phyloP scores from a whole-genome alignment of 768 basidiomycete species.

The Lentinus brumalis region DNA sequence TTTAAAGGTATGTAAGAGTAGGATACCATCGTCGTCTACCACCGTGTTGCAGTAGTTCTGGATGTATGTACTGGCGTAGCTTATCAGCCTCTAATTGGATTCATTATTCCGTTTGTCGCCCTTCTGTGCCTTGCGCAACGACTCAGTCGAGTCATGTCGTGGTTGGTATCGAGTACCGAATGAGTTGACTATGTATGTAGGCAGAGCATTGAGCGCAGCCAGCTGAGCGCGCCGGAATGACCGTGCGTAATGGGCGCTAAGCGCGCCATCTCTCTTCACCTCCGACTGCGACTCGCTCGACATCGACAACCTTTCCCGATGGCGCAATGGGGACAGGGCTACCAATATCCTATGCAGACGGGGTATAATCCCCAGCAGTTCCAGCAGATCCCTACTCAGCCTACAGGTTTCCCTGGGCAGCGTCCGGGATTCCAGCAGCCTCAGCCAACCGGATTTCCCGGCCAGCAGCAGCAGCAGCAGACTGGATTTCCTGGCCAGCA shows the following conservation, averaged over 20 bases:
- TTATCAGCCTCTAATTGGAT: too few species aligned
- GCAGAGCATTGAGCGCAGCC: not conserved
- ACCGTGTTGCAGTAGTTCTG: too few species aligned
- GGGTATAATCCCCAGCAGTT: slow-evolving; percentile 58
- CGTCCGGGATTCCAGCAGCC: slow-evolving; percentile 48
- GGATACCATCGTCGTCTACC: too few species aligned
- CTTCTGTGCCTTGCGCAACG: too few species aligned
- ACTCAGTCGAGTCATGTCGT: too few species aligned
- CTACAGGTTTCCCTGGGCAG: slow-evolving; percentile 4
- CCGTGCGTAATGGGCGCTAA: slow-evolving; percentile 8
- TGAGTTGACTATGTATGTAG: too few species aligned
- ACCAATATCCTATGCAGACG: slow-evolving; percentile 77
- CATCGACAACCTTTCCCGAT: slow-evolving; percentile 37
- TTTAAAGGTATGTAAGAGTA: too few species aligned
- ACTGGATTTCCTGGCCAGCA: slow-evolving; percentile 6
- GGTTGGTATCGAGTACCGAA: too few species aligned
- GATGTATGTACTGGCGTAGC: too few species aligned
- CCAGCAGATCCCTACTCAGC: slow-evolving; percentile 58
- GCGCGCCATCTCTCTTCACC: not conserved
- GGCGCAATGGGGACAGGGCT: slow-evolving; percentile 77
- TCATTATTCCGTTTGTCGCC: too few species aligned
- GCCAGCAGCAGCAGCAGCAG: slow-evolving; percentile 14
- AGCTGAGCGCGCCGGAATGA: not conserved
- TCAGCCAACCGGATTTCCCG: slow-evolving; percentile 59
- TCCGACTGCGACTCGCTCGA: slow-evolving; percentile 7